Conservation (phyloP, 2,329 filamentous ascomycete species). For the Cladophialophora bantiana region DNA sequence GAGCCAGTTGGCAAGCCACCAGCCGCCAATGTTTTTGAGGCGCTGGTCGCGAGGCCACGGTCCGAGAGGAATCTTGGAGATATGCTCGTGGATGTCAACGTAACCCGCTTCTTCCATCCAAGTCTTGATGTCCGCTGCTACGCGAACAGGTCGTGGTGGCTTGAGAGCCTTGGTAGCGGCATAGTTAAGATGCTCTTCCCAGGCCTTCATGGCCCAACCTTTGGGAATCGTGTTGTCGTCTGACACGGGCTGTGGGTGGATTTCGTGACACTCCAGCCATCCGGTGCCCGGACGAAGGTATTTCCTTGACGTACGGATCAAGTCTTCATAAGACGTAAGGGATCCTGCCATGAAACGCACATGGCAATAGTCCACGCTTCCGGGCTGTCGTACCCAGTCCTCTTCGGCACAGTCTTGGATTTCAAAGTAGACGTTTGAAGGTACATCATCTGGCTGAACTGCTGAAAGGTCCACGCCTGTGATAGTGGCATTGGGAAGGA, state of each 20-base stretch:
- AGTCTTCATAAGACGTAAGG: slow-evolving; percentile 62
- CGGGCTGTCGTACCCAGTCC: slow-evolving; percentile 63
- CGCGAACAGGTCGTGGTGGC: slow-evolving; percentile 56
- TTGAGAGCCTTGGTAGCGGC: slow-evolving; percentile 54
- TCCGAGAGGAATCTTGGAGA: slow-evolving; percentile 62
- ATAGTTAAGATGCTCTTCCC: slow-evolving; percentile 53
- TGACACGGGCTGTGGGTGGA: slow-evolving; percentile 56
- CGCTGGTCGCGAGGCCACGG: slow-evolving; percentile 59
- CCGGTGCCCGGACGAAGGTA: slow-evolving; percentile 63
- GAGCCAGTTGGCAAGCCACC: slow-evolving; percentile 57
- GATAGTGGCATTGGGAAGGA: slow-evolving; percentile 65
- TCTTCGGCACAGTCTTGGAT: slow-evolving; percentile 71
- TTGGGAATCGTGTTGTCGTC: slow-evolving; percentile 62
- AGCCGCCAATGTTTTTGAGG: slow-evolving; percentile 58
- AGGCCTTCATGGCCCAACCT: slow-evolving; percentile 57
- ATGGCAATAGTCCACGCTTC: slow-evolving; percentile 66
- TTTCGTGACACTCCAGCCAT: slow-evolving; percentile 56
- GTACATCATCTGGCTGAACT: slow-evolving; percentile 70
- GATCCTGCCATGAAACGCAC: slow-evolving; percentile 65
- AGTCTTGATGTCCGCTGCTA: slow-evolving; percentile 61
- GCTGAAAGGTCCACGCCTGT: slow-evolving; percentile 72
- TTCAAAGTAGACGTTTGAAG: slow-evolving; percentile 75
- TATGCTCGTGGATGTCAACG: slow-evolving; percentile 61
- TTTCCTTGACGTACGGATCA: slow-evolving; percentile 60
- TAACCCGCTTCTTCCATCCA: slow-evolving; percentile 66